Conservation (phyloP, 306 rosid species). For the Vigna unguiculata region DNA sequence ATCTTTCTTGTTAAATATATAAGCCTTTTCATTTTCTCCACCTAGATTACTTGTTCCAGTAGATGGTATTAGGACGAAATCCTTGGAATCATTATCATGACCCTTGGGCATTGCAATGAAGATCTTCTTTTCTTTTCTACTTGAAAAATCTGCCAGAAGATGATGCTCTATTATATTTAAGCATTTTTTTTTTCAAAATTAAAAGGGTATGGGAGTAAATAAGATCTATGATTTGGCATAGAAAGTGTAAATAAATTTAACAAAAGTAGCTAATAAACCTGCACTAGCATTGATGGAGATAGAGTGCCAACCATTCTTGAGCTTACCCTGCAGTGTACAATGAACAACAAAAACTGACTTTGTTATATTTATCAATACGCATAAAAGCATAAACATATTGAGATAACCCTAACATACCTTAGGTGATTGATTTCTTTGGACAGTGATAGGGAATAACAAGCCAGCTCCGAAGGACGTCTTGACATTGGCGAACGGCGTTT, state of each 20-base stretch:
- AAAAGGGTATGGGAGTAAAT: neutral
- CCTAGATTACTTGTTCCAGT: conserved; percentile 45
- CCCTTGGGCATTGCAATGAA: conserved; percentile 52
- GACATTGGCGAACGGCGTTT: conserved; percentile 49
- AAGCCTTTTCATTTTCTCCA: conserved; percentile 46
- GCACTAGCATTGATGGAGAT: conserved; percentile 56
- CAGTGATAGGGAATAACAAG: conserved; percentile 44
- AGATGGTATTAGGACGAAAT: conserved; percentile 51
- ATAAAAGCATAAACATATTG: neutral
- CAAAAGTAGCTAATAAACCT: conserved; percentile 51
- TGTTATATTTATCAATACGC: conserved; percentile 29
- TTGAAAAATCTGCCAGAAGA: conserved; percentile 59
- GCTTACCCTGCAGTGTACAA: conserved; percentile 55
- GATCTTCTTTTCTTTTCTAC: conserved; percentile 55
- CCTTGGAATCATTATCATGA: conserved; percentile 48
- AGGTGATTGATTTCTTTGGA: conserved; percentile 41
- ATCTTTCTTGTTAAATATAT: conserved; percentile 43
- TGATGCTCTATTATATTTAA: conserved; percentile 24
- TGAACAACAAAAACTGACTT: conserved; percentile 38
- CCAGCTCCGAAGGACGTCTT: conserved; percentile 43
- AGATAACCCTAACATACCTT: neutral
- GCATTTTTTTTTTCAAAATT: neutral
- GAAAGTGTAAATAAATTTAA: conserved; percentile 1
- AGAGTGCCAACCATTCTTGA: conserved; percentile 52
- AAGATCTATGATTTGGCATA: neutral